phyloP scores from a whole-genome alignment of 306 rosid species.

The Lathyrus tuberosus region DNA sequence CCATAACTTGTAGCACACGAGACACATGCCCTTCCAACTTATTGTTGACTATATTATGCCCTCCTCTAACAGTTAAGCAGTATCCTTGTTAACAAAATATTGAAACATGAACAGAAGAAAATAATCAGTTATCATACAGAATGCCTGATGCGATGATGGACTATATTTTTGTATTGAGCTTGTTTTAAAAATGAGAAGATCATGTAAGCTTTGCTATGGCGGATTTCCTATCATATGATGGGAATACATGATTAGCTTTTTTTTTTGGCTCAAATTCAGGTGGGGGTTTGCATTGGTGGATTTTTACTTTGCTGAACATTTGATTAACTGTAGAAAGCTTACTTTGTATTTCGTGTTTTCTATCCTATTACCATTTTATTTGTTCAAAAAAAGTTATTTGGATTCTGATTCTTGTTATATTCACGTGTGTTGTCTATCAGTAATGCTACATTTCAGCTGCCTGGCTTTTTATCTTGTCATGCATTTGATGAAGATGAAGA shows the following conservation, averaged over 20 bases:
- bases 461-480: slow-evolving; percentile 78
- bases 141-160: slow-evolving; percentile 1
- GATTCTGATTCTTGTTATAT: slow-evolving; percentile 38
- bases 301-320: slow-evolving; percentile 26
- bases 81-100: slow-evolving; percentile 5
- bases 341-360: slow-evolving; percentile 24
- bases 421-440: slow-evolving; percentile 56
- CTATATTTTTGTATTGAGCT: background rate
- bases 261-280: background rate
- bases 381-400: slow-evolving; percentile 14
- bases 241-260: background rate
- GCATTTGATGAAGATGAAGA: slow-evolving; percentile 89
- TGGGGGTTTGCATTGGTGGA: slow-evolving; percentile 15
- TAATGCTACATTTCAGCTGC: slow-evolving; percentile 96
- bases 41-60: background rate
- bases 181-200: background rate
- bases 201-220: background rate
- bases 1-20: background rate
- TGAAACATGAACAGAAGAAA: background rate
- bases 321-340: slow-evolving; percentile 12
- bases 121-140: background rate
- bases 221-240: background rate
- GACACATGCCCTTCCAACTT: background rate
- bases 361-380: slow-evolving; percentile 2
- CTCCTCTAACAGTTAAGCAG: background rate